Evolutionary conservation across 78 protist genomes (phyloP).

Genomic region (Chrysochromulina parva): DNA sequence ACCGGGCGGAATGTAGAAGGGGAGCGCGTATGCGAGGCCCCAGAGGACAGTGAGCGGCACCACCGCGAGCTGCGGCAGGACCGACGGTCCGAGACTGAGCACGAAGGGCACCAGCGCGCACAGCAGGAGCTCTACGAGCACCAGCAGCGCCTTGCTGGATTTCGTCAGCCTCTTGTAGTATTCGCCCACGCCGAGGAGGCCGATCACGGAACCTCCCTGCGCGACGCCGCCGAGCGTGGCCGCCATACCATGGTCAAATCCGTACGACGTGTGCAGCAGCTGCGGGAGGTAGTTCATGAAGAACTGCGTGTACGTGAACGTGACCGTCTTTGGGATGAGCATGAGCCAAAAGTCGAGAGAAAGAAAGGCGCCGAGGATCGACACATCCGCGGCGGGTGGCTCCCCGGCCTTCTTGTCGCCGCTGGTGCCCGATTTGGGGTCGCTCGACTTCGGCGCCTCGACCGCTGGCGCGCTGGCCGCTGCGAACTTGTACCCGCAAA

Average conservation of each 20-base stretch:
- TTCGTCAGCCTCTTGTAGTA: neutral
- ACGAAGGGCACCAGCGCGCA: neutral
- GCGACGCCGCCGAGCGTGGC: neutral
- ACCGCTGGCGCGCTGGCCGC: neutral
- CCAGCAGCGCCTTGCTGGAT: neutral
- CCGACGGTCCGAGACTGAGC: neutral
- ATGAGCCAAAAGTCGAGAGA: conserved; percentile 1
- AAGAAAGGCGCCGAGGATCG: neutral
- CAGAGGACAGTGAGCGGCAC: neutral
- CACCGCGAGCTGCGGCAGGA: neutral
- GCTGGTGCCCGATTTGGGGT: too few relatives aligned
- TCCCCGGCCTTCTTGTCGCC: too few relatives aligned
- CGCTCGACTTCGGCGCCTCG: neutral
- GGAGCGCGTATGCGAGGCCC: neutral
- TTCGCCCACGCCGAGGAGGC: neutral
- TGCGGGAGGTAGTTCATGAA: neutral
- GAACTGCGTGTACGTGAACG: conserved; percentile 17
- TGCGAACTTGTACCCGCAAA: neutral
- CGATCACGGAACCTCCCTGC: neutral
- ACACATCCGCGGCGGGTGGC: too few relatives aligned
- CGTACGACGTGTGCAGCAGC: neutral
- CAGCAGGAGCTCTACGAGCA: neutral
- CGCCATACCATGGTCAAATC: neutral
- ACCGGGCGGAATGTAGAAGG: conserved; percentile 10
- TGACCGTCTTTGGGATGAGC: neutral